A percentile compares a stretch with the other conserved stretches of the same genome.
Evolutionary conservation across 192 early-diverging fungal genomes (phyloP).

Genomic region (Linnemannia schmuckeri): DNA sequence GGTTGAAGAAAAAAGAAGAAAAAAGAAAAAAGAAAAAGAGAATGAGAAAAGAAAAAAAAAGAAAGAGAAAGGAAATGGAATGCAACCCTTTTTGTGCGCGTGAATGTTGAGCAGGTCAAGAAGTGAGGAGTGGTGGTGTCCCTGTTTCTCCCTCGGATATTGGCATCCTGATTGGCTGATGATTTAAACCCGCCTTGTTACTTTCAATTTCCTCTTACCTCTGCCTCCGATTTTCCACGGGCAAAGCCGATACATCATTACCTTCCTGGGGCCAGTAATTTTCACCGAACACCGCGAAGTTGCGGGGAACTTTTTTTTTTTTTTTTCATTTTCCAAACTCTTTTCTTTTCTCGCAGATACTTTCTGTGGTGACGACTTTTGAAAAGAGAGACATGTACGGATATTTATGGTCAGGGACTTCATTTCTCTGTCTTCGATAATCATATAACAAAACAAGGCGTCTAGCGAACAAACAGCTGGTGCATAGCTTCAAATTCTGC

Average conservation of each 20-base stretch:
- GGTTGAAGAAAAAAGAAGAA: not conserved
- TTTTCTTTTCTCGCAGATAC: not conserved
- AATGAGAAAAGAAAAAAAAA: conserved; percentile 1
- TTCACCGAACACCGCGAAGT: conserved; percentile 1
- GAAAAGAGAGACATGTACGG: not conserved
- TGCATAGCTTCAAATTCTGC: conserved; percentile 56
- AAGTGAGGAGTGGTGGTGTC: not conserved
- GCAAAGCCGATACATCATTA: conserved; percentile 3
- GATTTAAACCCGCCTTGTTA: not conserved
- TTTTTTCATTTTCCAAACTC: conserved; percentile 6
- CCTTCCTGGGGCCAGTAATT: not conserved
- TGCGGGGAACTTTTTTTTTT: conserved; percentile 52
- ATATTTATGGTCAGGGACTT: not conserved
- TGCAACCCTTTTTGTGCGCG: not conserved
- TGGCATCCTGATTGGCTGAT: conserved; percentile 1
- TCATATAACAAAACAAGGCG: not conserved
- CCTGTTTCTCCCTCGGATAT: conserved; percentile 13
- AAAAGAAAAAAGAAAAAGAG: conserved; percentile 1
- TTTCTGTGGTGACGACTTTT: no score
- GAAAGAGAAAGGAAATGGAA: conserved; percentile 8
- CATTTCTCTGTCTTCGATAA: conserved; percentile 5
- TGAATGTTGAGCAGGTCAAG: no score
- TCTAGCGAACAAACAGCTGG: conserved; percentile 51
- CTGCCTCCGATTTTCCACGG: conserved; percentile 13
- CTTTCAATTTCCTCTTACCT: not conserved